Evolutionary conservation across 139 green algal species (phyloP).

Genomic region (Chlamydomonas schloesseri): DNA sequence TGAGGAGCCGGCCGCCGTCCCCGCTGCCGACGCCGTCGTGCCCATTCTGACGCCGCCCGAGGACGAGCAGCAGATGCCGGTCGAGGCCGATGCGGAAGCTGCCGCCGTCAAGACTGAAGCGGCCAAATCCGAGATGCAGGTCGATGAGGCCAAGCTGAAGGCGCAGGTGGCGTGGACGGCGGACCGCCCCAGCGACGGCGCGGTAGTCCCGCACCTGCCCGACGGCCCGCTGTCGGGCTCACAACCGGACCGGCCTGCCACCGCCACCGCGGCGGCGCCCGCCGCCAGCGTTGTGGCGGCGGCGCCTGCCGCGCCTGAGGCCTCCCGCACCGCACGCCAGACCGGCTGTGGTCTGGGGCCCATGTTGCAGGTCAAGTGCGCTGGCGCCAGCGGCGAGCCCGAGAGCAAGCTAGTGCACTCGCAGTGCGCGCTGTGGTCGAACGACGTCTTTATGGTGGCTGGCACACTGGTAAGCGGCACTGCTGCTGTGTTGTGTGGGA

Average conservation of each 20-base stretch:
- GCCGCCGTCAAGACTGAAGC: too few species aligned
- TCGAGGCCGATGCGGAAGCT: too few species aligned
- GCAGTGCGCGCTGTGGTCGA: slow-evolving; percentile 79
- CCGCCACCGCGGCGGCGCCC: not conserved
- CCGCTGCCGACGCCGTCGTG: not conserved
- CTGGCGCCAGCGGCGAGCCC: not conserved
- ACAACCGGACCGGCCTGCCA: not conserved
- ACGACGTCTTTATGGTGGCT: slow-evolving; percentile 61
- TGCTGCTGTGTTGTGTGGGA: too few species aligned
- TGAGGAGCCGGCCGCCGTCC: too few species aligned
- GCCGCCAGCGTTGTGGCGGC: too few species aligned
- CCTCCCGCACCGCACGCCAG: not conserved
- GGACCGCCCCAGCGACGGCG: too few species aligned
- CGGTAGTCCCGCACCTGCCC: too few species aligned
- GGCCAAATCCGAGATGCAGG: not conserved
- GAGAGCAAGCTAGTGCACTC: slow-evolving; percentile 59
- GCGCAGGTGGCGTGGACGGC: too few species aligned
- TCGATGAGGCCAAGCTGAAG: too few species aligned
- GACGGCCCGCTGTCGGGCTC: too few species aligned
- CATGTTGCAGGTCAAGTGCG: slow-evolving; percentile 40
- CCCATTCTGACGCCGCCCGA: not conserved
- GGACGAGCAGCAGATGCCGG: too few species aligned
- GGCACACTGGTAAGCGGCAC: slow-evolving; percentile 38
- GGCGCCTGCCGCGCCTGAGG: not conserved
- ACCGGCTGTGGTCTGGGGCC: slow-evolving; percentile 45